Evolutionary conservation across 108 stramenopile species (phyloP), one percentile per base, ranked within the genome.

Genomic region (Chaetoceros muelleri): DNA sequence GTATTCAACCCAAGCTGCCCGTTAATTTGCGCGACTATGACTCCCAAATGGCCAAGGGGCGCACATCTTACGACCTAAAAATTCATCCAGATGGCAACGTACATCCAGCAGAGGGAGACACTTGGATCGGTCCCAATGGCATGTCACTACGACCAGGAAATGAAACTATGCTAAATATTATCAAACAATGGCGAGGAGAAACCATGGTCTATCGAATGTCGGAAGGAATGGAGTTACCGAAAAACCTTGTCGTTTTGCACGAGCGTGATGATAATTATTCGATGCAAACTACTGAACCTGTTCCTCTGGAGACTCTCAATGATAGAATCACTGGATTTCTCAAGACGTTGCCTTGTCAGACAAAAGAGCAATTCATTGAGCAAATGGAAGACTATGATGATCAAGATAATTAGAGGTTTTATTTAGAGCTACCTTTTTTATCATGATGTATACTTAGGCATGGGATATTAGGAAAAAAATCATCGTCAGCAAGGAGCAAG

Each of bases 351-450:
- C 53, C 53, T 3, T 7, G 18, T 24, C 53, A 53, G 29, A 53
- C 53, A 18, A 24, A 28, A 18, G 53, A 53, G 5, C 53, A 53
- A 26, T 53, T 53, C 29, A 3, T 25, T 13, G 53, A 53, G 24
- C 53, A 53, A 53, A 13, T 26, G 16, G 16, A 53, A 7, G 53
- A 53, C 18, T 3, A 3, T 10, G 53, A 53, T 27, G 53, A 53
- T 53, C 53, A 53, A 53, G 53, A 53, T 18, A 53, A 53, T 44
- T 17, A 44, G n/a, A n/a, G n/a, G n/a, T n/a, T n/a, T n/a, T n/a
- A n/a, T n/a, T n/a, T n/a, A n/a, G n/a, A n/a, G n/a, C n/a, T n/a
- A n/a, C n/a, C n/a, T n/a, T n/a, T n/a, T n/a, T n/a, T n/a, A n/a
- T n/a, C n/a, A n/a, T n/a, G n/a, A n/a, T n/a, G n/a, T n/a, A n/a